A percentile compares a stretch with the other conserved stretches of the same genome.
These are phyloP conservation scores for Neurospora intermedia DNA, from an alignment of 495 filamentous ascomycete species.

Conservation along the genomic window DNA sequence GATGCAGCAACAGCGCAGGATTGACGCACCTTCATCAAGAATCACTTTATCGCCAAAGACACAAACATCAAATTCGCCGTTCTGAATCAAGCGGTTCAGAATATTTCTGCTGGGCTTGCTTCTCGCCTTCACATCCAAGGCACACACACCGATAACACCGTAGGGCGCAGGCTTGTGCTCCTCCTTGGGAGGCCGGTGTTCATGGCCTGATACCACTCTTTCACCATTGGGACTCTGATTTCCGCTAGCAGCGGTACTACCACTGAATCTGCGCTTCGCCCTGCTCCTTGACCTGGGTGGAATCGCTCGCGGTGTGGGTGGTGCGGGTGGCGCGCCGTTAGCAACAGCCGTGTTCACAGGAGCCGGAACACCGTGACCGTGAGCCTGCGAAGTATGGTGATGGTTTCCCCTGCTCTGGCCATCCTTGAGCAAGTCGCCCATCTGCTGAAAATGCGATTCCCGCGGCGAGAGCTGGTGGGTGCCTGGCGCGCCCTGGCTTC, in stretches of 20 bases:
- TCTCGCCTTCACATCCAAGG: slow-evolving; percentile 87
- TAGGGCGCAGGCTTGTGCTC: slow-evolving; percentile 39
- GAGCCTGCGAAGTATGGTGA: not conserved
- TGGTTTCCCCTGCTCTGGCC: slow-evolving; percentile 3
- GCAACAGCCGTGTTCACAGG: slow-evolving; percentile 3
- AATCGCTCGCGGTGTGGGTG: slow-evolving; percentile 24
- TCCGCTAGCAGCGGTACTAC: slow-evolving; percentile 65
- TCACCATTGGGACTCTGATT: slow-evolving; percentile 51
- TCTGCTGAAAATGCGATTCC: slow-evolving; percentile 25
- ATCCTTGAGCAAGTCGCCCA: slow-evolving; percentile 23
- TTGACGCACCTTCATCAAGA: slow-evolving; percentile 66
- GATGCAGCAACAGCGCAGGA: not conserved
- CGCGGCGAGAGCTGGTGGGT: slow-evolving; percentile 34
- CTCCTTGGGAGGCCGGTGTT: slow-evolving; percentile 34
- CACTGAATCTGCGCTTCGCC: slow-evolving; percentile 62
- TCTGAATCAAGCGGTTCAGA: slow-evolving; percentile 77
- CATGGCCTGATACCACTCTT: slow-evolving; percentile 18
- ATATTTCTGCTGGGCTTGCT: slow-evolving; percentile 96
- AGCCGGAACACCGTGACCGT: not conserved
- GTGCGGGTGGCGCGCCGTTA: slow-evolving; percentile 3
- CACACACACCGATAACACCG: slow-evolving; percentile 80
- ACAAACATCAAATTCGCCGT: slow-evolving; percentile 87
- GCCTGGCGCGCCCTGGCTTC: slow-evolving; percentile 25
- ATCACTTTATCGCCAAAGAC: slow-evolving; percentile 99
- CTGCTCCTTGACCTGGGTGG: slow-evolving; percentile 59